Conservation (phyloP, 2,329 filamentous ascomycete species). For the Didymella keratinophila region DNA sequence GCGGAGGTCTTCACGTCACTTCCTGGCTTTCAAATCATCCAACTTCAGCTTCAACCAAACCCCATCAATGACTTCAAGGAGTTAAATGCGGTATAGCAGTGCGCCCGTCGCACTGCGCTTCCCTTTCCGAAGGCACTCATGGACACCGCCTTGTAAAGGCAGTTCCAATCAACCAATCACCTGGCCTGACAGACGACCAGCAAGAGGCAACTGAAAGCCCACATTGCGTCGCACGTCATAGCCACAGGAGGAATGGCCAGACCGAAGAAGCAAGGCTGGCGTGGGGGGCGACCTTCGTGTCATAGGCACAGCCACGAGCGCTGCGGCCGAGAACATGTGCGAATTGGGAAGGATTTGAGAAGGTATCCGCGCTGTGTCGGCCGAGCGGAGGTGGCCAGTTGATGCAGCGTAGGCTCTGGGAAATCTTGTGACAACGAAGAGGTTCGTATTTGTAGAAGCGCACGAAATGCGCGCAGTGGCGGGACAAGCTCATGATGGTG, state of each 20-base stretch:
- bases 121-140: neutral
- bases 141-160: neutral
- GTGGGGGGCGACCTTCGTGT: slow-evolving; percentile 23
- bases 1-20: slow-evolving; percentile 6
- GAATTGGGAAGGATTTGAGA: neutral
- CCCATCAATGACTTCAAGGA: neutral
- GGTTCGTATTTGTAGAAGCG: neutral
- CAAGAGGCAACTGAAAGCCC: neutral
- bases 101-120: neutral
- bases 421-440: neutral
- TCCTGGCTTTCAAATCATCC: neutral
- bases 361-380: neutral
- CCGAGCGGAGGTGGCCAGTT: neutral
- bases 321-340: slow-evolving; percentile 17
- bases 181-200: neutral
- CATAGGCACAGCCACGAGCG: slow-evolving; percentile 27
- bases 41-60: slow-evolving; percentile 6
- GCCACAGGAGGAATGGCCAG: slow-evolving; percentile 2
- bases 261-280: slow-evolving; percentile 25
- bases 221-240: slow-evolving; percentile 7
- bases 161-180: neutral
- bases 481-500: neutral
- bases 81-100: neutral
- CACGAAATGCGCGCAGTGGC: neutral
- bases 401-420: neutral